Evolutionary conservation across 2,329 filamentous ascomycete species (phyloP).

Genomic region (Colletotrichum nymphaeae): DNA sequence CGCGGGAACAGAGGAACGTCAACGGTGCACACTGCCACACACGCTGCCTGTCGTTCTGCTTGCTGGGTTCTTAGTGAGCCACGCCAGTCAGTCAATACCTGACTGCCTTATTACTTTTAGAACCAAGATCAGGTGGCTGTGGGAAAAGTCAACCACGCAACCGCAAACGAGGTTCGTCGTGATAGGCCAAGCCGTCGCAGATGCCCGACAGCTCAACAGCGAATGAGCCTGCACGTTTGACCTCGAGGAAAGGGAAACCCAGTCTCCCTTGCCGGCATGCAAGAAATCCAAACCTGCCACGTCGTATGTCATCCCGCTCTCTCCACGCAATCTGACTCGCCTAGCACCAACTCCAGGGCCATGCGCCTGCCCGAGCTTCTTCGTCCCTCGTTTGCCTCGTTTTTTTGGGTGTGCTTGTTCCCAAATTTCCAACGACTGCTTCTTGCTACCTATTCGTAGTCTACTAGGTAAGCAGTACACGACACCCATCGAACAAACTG

Average conservation of each 20-base stretch:
- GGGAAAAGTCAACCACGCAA: slow-evolving; percentile 14
- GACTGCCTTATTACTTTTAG: neutral
- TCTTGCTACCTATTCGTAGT: too few relatives aligned
- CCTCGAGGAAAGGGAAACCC: slow-evolving; percentile 22
- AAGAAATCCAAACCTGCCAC: slow-evolving; percentile 34
- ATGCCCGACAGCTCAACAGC: slow-evolving; percentile 17
- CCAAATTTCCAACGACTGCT: neutral
- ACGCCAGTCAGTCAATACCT: neutral
- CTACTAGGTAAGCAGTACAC: too few relatives aligned
- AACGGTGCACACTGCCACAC: neutral
- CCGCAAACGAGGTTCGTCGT: slow-evolving; percentile 11
- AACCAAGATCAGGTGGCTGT: slow-evolving; percentile 16
- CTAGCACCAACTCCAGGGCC: slow-evolving; percentile 6
- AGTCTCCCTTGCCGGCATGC: slow-evolving; percentile 16
- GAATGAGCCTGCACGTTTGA: slow-evolving; percentile 26
- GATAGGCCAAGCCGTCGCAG: slow-evolving; percentile 21
- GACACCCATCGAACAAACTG: neutral
- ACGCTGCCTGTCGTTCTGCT: neutral
- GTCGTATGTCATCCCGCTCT: slow-evolving; percentile 33
- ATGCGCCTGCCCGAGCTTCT: slow-evolving; percentile 10
- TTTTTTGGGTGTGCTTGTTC: neutral
- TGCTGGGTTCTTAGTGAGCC: neutral
- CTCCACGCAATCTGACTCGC: slow-evolving; percentile 36
- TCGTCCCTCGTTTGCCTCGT: slow-evolving; percentile 10
- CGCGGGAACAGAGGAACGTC: neutral